Percentiles rank a stretch among this genome's conserved stretches.
These are phyloP conservation scores for Oropetium thomaeum DNA, from an alignment of 176 grass and related monocot genomes.

Conservation along the genomic window DNA sequence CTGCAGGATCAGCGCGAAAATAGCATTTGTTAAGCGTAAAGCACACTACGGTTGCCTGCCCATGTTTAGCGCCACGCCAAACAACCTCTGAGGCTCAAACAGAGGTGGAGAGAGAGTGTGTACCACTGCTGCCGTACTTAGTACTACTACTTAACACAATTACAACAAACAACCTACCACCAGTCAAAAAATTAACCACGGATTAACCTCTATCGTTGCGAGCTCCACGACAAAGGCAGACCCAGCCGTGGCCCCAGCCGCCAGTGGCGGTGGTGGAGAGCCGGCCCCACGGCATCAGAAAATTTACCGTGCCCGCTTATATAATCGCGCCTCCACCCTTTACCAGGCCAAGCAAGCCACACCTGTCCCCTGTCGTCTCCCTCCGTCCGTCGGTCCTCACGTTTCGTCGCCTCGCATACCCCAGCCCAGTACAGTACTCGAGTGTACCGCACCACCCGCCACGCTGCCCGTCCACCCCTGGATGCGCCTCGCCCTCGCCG, in stretches of 20 bases:
- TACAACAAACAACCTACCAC: neutral
- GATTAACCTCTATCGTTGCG: neutral
- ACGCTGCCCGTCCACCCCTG: neutral
- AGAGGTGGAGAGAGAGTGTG: neutral
- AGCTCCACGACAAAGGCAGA: accelerated
- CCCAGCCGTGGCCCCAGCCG: accelerated
- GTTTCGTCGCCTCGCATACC: neutral
- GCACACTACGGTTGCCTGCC: neutral
- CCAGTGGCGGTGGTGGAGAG: accelerated
- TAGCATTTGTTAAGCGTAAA: neutral
- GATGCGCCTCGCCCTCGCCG: slow-evolving; percentile 45
- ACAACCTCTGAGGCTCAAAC: neutral
- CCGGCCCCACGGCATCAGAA: neutral
- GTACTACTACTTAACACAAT: too few relatives aligned
- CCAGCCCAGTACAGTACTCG: slow-evolving; percentile 38
- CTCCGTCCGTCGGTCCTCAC: neutral
- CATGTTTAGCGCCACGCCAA: neutral
- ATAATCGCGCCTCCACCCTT: neutral
- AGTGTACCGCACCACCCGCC: neutral
- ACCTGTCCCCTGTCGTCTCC: slow-evolving; percentile 26
- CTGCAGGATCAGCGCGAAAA: neutral
- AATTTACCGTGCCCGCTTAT: slow-evolving; percentile 41
- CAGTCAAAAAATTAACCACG: slow-evolving; percentile 44
- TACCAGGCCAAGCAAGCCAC: neutral
- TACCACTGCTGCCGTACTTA: neutral